Evolutionary conservation across 1,139 yeast genomes (phyloP), one percentile per base, ranked within the genome.

Genomic region (Pichia sp.): DNA sequence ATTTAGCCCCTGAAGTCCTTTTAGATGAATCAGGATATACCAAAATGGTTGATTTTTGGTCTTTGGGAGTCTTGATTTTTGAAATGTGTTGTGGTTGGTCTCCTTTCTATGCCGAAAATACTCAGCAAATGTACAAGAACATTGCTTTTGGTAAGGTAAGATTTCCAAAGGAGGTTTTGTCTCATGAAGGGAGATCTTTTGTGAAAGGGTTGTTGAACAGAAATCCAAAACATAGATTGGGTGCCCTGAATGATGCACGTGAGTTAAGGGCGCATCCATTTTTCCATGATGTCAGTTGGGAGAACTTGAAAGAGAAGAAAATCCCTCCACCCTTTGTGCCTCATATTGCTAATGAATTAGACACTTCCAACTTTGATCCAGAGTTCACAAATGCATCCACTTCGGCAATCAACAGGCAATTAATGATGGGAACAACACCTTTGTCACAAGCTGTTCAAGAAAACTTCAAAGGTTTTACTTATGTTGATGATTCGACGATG

Each of bases 61-160:
- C 92, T 1, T 72, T 87, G 56, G 95, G 95, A 58, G 93, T 87
- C 8, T 74, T 87, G 57, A 85, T 87, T 47, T 87, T 87, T 69
- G 95, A 87, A 71, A 86, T 87, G 93, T 85, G 97, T 71, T 93
- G 98, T 73, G 99, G 99, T 45, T 93, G 98, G 98, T 87, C 96
- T n/a, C 99, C 99, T 54, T 93, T 93, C 70, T 92, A 90, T 68
- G 98, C 98, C 45, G 97, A 92, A 60, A 93, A 89, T 69, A 90
- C 96, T 53, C 98, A 93, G 74, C 97, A 92, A 72, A 93, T 93
- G 98, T 93, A 93, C 75, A 92, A 92, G 74, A 93, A 93, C 72
- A 93, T 93, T 73, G 98, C 98, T 2, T 93, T 90, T 73, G 98
- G 99, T 59, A 93, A 93, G 70, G 98, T 93, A 34, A 80, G 96